Percentiles rank a stretch among this genome's conserved stretches.
phyloP scores from a whole-genome alignment of 352 stramenopile species.

The Pythium aphanidermatum region DNA sequence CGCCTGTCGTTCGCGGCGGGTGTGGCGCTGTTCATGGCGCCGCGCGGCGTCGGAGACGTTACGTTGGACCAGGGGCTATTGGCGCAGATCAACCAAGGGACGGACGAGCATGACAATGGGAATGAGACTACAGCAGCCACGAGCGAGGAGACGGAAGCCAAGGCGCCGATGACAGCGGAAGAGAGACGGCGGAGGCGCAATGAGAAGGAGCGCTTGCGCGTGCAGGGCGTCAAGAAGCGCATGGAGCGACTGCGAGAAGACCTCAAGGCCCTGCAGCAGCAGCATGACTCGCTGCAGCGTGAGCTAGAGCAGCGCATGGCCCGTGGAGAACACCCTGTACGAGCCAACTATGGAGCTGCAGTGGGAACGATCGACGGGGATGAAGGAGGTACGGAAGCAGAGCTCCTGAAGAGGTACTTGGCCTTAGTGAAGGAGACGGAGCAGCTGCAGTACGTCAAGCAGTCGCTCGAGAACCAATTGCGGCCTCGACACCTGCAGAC shows the following conservation, averaged over 20 bases:
- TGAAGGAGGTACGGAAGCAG: not conserved
- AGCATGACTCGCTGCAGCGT: constrained; percentile 33
- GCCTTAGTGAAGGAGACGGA: constrained; percentile 37
- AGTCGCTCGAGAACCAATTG: constrained; percentile 7
- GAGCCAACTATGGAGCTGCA: too few relatives aligned
- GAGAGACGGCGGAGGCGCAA: constrained; percentile 52
- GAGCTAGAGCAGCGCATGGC: constrained; percentile 5
- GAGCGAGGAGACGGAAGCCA: too few relatives aligned
- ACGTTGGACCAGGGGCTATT: too few relatives aligned
- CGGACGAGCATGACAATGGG: constrained; percentile 2
- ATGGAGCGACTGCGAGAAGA: constrained; percentile 9
- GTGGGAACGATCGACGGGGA: too few relatives aligned
- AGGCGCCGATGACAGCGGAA: constrained; percentile 18
- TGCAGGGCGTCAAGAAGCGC: constrained; percentile 6
- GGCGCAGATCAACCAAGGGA: too few relatives aligned
- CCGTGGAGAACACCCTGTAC: too few relatives aligned
- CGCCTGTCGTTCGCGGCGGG: constrained; percentile 8
- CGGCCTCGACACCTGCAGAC: not conserved
- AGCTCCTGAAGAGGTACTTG: constrained; percentile 7
- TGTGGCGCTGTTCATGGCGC: constrained; percentile 1
- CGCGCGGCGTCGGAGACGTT: too few relatives aligned
- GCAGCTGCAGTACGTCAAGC: constrained; percentile 23
- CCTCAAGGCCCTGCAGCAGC: not conserved
- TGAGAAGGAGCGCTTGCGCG: constrained; percentile 45
- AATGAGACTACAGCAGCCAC: too few relatives aligned